Evolutionary conservation across 306 rosid genomes (phyloP), one percentile per base, ranked within the genome.

Genomic region (Canavalia gladiata): DNA sequence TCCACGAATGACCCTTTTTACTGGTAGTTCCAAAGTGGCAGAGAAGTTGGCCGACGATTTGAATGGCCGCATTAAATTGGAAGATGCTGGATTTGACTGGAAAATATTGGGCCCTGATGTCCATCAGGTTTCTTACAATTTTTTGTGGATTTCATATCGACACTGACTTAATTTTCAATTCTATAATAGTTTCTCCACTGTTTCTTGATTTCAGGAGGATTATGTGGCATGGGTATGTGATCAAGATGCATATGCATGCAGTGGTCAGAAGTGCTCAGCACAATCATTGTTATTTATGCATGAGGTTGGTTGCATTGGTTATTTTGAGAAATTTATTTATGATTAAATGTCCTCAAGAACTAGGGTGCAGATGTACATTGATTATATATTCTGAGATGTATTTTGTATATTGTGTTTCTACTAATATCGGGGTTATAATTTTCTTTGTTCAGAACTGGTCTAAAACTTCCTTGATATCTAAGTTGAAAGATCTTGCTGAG

Each of bases 61-160:
- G 64, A 93, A 91, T 83, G 99, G 98, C 52, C 94, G 97, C 4
- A 56, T 95, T 82, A 95, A 90, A 84, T 76, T 95, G 88, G 99
- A 95, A 88, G 99, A 95, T 88, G 99, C 98, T 47, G 99, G 99
- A 68, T 95, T 93, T 86, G 99, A 95, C 89, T 95, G 99, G 99
- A 95, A 95, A 84, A 82, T 95, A 75, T 84, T 93, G 67, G 99
- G 99, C 71, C 99, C 99, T 65, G 99, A 95, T 77, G 98, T 95
- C 72, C 92, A 89, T 64, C 91, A 95, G 99, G 99, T 95, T 83
- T 76, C 68, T 75, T 88, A 49, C 25, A 25, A 30, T 28, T 33
- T 31, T 45, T 35, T 76, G 42, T 72, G 51, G n/a, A 46, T 56
- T 33, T n/a, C 70, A 69, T 46, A 77, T 79, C 72, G 76, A 59